Conservation (phyloP, 768 basidiomycete genomes). For the Russula lepida region DNA sequence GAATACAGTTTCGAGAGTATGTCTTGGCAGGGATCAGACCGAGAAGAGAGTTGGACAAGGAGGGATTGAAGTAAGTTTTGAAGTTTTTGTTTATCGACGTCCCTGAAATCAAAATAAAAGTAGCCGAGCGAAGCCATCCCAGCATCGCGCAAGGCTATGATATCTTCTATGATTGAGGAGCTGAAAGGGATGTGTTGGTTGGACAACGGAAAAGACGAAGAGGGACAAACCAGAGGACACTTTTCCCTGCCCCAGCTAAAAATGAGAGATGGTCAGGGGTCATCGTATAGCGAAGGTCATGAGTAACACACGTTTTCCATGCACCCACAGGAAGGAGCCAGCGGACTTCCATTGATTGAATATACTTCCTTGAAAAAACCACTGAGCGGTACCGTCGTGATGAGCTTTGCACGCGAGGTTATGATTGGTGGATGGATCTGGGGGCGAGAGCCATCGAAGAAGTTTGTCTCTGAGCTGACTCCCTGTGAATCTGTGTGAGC, state of each 20-base stretch:
- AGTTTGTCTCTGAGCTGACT: no score
- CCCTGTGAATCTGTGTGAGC: no score
- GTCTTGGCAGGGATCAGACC: not conserved
- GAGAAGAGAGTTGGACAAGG: not conserved
- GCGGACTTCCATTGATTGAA: no score
- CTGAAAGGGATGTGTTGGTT: not conserved
- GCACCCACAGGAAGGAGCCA: no score
- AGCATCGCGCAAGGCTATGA: not conserved
- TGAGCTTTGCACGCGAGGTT: no score
- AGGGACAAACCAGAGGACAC: not conserved
- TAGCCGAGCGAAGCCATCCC: not conserved
- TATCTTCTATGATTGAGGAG: not conserved
- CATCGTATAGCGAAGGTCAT: no score
- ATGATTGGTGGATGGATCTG: no score
- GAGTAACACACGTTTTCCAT: no score
- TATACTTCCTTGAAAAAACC: no score
- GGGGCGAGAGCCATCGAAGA: no score
- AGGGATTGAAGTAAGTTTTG: not conserved
- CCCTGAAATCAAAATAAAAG: slow-evolving; percentile 2
- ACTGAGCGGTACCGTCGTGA: no score
- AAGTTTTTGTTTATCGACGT: not conserved
- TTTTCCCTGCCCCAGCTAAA: not conserved
- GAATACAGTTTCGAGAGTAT: not conserved
- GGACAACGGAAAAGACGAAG: not conserved
- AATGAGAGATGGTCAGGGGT: not conserved